Percentiles rank a stretch among this genome's conserved stretches.
Conservation (phyloP, 2,329 filamentous ascomycete genomes). For the Neonectria magnoliae region DNA sequence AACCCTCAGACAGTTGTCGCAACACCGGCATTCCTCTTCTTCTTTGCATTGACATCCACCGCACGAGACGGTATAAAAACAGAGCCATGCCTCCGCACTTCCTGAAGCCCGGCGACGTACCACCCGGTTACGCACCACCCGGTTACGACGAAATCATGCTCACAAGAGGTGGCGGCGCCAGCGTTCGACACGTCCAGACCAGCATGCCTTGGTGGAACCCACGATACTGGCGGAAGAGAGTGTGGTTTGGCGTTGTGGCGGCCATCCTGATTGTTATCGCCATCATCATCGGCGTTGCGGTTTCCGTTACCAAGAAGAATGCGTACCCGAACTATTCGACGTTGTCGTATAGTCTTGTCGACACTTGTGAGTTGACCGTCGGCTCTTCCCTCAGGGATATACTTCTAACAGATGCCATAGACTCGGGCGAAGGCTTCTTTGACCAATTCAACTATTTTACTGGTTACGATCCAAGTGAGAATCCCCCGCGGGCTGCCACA, state of each 20-base stretch:
- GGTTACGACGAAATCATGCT: conserved; percentile 45
- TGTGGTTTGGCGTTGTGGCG: conserved; percentile 56
- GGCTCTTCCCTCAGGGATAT: neutral
- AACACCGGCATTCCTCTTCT: neutral
- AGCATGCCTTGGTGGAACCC: conserved; percentile 57
- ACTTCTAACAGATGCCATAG: conserved; percentile 43
- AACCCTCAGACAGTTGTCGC: neutral
- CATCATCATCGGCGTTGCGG: conserved; percentile 58
- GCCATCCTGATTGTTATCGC: conserved; percentile 57
- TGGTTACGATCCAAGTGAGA: conserved; percentile 59
- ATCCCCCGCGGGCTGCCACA: neutral
- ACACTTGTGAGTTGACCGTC: conserved; percentile 56
- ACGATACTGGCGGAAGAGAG: conserved; percentile 62
- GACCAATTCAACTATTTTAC: conserved; percentile 65
- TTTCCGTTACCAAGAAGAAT: conserved; percentile 52
- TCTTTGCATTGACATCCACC: neutral
- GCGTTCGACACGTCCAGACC: conserved; percentile 36
- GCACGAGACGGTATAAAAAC: neutral
- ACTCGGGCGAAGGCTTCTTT: conserved; percentile 62
- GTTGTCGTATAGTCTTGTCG: conserved; percentile 58
- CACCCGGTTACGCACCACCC: conserved; percentile 39
- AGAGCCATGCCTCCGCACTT: conserved; percentile 27
- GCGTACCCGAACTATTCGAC: conserved; percentile 60
- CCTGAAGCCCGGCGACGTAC: conserved; percentile 38
- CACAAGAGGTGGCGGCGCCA: conserved; percentile 27